These are phyloP conservation scores for Escallonia herrerae DNA, from an alignment of 129 eudicot species.

Conservation along the genomic window DNA sequence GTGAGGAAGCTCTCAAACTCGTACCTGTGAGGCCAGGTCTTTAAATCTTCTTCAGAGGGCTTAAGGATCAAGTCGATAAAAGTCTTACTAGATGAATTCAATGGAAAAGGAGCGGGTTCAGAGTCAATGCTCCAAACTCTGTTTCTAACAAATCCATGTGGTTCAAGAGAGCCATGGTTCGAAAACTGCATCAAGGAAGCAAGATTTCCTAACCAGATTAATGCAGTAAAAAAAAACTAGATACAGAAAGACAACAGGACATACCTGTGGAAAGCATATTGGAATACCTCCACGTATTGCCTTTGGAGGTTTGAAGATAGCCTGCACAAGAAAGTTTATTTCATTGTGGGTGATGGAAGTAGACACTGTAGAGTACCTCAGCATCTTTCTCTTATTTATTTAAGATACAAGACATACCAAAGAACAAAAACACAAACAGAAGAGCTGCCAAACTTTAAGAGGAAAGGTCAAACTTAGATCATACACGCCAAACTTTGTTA, in stretches of 20 bases:
- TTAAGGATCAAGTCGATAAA: slow-evolving; percentile 69
- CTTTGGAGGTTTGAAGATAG: slow-evolving; percentile 69
- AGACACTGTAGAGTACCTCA: background rate
- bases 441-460: too few species aligned
- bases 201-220: slow-evolving; percentile 11
- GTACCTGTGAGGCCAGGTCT: slow-evolving; percentile 86
- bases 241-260: slow-evolving; percentile 8
- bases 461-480: too few species aligned
- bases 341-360: slow-evolving; percentile 3
- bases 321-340: slow-evolving; percentile 36
- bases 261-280: slow-evolving; percentile 85
- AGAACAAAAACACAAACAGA: too few species aligned
- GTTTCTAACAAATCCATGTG: slow-evolving; percentile 91
- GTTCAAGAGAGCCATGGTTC: slow-evolving; percentile 58
- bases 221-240: slow-evolving; percentile 6
- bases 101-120: slow-evolving; percentile 39
- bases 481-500: too few species aligned
- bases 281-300: slow-evolving; percentile 98
- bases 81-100: slow-evolving; percentile 33
- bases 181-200: slow-evolving; percentile 50
- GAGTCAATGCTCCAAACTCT: slow-evolving; percentile 65
- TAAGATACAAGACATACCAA: too few species aligned
- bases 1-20: background rate
- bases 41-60: slow-evolving; percentile 74
- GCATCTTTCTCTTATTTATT: background rate